Base-by-base conservation (phyloP, 2,329 filamentous ascomycete genomes). In the Paecilomyces dactylethromorphus region DNA sequence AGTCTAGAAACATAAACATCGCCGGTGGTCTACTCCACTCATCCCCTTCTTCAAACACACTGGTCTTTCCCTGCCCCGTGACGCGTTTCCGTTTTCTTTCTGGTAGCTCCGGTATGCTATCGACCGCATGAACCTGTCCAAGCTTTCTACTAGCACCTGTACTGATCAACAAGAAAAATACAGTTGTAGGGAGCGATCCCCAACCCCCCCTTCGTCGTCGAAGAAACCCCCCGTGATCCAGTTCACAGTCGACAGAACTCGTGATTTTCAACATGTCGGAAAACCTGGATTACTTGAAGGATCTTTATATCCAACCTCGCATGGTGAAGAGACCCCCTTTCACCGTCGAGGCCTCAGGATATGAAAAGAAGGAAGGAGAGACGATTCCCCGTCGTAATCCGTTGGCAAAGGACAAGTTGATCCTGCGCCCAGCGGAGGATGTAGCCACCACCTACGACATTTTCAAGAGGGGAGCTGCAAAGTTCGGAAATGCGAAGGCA, bases 361-460 rank as follows among this genome's bases (percentile, higher is more conserved):
- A 80, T 64, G 76, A 86, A 69, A 86, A 87, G 66, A 82, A 89
- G 61, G 81, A 87, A 5, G 91, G 91, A 78, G 91, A 96, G 80
- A 93, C 92, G 55, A 87, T 91, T 64, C 91, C 92, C 45, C 88
- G 90, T 66, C 85, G 91, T 60, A 87, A 95, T 72, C 81, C 84
- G 58, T 80, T 81, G 60, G 85, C 88, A 63, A 90, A 89, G 73
- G 82, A 95, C 66, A 85, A 82, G 56, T 85, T 96, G 59, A 78
- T 85, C 62, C 79, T 81, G 57, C 83, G 79, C 10, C 90, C 90
- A 3, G 80, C 85, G 57, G 82, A 87, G 49, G 88, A 87, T 63
- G 82, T 93, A 72, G 78, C 82, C 65, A 96, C 91, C 57, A 84
- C 91, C 66, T 94, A 86, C 77, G 90, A 95, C 68, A 84, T 96